phyloP scores from a whole-genome alignment of 768 basidiomycete species.

The Lentinus brumalis region DNA sequence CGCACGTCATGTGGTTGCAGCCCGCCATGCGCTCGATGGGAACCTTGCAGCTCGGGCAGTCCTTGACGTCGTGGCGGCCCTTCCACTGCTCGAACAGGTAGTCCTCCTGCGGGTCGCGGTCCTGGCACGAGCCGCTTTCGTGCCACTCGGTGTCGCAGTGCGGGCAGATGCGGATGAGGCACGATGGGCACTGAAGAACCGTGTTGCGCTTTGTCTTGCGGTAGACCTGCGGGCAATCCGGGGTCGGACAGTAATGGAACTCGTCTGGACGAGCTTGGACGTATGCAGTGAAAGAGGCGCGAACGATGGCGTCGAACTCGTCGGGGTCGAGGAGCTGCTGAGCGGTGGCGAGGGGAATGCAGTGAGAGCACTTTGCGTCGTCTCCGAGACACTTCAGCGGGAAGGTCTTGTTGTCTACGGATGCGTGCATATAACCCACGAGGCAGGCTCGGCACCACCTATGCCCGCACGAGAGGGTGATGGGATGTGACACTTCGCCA shows the following conservation, averaged over 20 bases:
- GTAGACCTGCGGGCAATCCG: conserved; percentile 78
- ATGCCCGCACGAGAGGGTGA: conserved; percentile 66
- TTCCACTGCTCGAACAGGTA: conserved; percentile 67
- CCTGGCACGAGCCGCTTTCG: conserved; percentile 66
- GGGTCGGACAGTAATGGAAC: conserved; percentile 76
- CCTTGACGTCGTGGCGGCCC: conserved; percentile 63
- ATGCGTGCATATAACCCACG: conserved; percentile 54
- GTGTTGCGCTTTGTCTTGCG: conserved; percentile 51
- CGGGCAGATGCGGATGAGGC: conserved; percentile 69
- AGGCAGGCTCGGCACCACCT: conserved; percentile 69
- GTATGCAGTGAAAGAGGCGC: conserved; percentile 63
- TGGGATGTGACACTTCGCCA: conserved; percentile 50
- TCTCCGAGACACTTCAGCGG: conserved; percentile 71
- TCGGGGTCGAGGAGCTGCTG: conserved; percentile 48
- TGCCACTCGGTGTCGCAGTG: conserved; percentile 62
- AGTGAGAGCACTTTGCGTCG: conserved; percentile 56
- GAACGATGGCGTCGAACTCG: conserved; percentile 57
- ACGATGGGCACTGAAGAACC: conserved; percentile 69
- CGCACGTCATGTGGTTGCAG: conserved; percentile 85
- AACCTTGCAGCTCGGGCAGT: conserved; percentile 71
- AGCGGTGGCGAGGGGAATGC: conserved; percentile 56
- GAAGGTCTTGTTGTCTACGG: conserved; percentile 60
- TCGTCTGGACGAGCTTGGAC: conserved; percentile 61
- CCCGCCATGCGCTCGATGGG: conserved; percentile 74
- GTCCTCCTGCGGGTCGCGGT: conserved; percentile 54